Evolutionary conservation across 345 rosid genomes (phyloP), one percentile per base, ranked within the genome.

Genomic region (Trapa incisa): DNA sequence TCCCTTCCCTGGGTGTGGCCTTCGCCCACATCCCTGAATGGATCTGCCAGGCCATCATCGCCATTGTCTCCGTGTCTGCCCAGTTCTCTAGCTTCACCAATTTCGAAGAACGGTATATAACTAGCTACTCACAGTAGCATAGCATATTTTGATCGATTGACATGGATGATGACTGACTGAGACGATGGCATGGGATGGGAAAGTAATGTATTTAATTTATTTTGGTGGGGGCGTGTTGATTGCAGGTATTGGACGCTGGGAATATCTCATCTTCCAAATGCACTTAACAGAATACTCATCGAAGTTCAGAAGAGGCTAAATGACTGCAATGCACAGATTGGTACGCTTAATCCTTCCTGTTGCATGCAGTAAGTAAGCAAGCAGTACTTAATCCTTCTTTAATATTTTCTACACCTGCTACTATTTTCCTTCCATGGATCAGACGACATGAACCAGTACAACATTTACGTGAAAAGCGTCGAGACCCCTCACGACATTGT

Each of bases 371-470:
- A 22, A 22, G 29, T 22, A 22, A 22, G 29, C 29, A 22, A 22
- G 29, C 29, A 22, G 29, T 22, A 22, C 29, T 22, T 22, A 22
- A 22, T 22, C 29, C 29, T 22, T 22, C 29, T 22, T 22, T 22
- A 22, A 22, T 22, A 22, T 22, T 22, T 22, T 22, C 29, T 22
- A 22, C 29, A 22, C 29, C 29, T 22, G 29, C 29, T 22, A 22
- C 29, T 22, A 22, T 22, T 22, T 22, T 22, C 29, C 29, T 22
- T 22, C 29, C 29, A 0, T 22, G 29, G 29, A n/a, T 32, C 77
- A 84, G 89, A 75, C 57, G 80, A 79, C 53, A 80, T 54, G 75
- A 75, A 61, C 69, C 57, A 65, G 2, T 78, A 75, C 62, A 77
- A 84, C 64, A 72, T 63, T 47, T 77, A 75, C 33, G 4, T 47